A percentile compares a stretch with the other conserved stretches of the same genome.
These are phyloP conservation scores for Moesziomyces parantarcticus DNA, from an alignment of 1,284 basidiomycete species.

Conservation along the genomic window DNA sequence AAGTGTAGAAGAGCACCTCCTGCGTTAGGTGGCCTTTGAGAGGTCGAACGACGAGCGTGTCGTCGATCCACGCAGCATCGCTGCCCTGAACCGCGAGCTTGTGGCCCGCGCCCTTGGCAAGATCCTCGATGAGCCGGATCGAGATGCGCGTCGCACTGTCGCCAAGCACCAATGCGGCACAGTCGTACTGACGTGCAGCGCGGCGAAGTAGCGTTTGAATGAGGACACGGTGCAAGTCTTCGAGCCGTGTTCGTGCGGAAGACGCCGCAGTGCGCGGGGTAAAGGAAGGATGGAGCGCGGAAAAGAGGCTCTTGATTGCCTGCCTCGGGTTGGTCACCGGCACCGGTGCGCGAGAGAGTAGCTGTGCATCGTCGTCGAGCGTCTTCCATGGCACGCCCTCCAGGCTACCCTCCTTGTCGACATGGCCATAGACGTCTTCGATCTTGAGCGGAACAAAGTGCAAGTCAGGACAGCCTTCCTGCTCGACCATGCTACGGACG, in stretches of 20 bases:
- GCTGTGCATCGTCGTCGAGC: constrained; percentile 13
- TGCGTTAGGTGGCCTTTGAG: constrained; percentile 43
- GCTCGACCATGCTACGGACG: constrained; percentile 37
- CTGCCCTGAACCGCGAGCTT: constrained; percentile 57
- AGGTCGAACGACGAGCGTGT: constrained; percentile 52
- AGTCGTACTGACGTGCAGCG: constrained; percentile 35
- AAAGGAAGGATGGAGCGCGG: constrained; percentile 30
- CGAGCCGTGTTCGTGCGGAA: constrained; percentile 52
- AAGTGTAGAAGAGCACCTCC: constrained; percentile 52
- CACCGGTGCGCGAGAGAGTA: not conserved
- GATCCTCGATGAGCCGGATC: constrained; percentile 53
- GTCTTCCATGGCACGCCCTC: constrained; percentile 10
- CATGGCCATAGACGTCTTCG: constrained; percentile 36
- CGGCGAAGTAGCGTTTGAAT: constrained; percentile 38
- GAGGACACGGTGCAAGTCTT: constrained; percentile 57
- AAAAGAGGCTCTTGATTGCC: constrained; percentile 36
- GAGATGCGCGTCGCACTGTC: constrained; percentile 52
- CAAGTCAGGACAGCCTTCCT: constrained; percentile 35
- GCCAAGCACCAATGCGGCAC: constrained; percentile 52
- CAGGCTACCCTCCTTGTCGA: not conserved
- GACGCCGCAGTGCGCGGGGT: constrained; percentile 44
- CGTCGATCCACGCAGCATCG: constrained; percentile 53
- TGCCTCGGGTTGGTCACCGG: constrained; percentile 12
- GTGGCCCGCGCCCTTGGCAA: constrained; percentile 61
- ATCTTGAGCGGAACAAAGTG: constrained; percentile 46